Percentiles rank a stretch among this genome's conserved stretches.
Evolutionary conservation across 2,329 filamentous ascomycete genomes (phyloP).

Genomic region (Aspergillus pseudoviridinutans): DNA sequence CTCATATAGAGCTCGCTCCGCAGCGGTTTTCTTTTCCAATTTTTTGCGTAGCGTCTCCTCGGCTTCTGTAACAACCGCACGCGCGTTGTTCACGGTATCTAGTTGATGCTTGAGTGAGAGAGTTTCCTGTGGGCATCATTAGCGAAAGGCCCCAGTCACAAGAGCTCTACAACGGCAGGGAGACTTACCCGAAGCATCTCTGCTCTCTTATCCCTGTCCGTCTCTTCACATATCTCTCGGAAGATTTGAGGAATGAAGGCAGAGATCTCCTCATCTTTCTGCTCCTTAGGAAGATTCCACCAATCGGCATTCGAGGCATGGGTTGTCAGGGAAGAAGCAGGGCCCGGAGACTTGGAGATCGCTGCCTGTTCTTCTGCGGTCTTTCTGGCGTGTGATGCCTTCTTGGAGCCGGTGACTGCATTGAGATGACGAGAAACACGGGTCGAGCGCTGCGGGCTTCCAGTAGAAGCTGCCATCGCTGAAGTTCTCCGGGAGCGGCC

Average conservation of each 20-base stretch:
- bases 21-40: background rate
- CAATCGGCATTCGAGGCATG: background rate
- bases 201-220: background rate
- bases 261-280: background rate
- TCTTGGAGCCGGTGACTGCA: background rate
- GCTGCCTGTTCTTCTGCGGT: background rate
- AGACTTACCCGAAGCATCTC: background rate
- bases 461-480: conserved; percentile 12
- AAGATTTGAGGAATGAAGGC: background rate
- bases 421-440: background rate
- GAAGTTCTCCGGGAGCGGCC: conserved; percentile 6
- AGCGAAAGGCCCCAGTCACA: background rate
- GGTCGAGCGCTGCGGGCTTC: conserved; percentile 12
- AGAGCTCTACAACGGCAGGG: background rate
- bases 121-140: background rate
- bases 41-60: background rate
- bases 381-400: background rate
- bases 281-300: background rate
- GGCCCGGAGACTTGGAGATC: background rate
- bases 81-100: background rate
- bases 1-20: background rate
- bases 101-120: background rate
- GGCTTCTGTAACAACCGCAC: background rate
- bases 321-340: background rate
- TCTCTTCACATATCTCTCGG: background rate